A percentile compares a stretch with the other conserved stretches of the same genome.
phyloP scores from a whole-genome alignment of 805 yeast genomes.

The Hanseniaspora clermontiae region DNA sequence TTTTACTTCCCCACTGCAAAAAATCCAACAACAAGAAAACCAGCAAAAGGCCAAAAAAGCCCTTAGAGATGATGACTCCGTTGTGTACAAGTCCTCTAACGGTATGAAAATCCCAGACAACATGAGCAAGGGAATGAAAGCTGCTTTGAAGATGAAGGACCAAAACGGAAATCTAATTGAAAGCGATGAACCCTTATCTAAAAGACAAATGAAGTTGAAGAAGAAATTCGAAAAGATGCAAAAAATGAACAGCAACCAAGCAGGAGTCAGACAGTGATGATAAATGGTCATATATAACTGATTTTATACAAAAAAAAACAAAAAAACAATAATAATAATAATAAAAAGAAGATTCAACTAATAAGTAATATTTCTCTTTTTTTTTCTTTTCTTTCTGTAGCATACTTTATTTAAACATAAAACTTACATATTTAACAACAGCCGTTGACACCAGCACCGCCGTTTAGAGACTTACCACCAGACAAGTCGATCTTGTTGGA shows the following conservation, averaged over 20 bases:
- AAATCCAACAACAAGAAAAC: conserved; percentile 2
- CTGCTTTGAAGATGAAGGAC: conserved; percentile 11
- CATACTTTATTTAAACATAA: too few species aligned
- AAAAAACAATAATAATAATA: not conserved
- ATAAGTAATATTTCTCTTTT: not conserved
- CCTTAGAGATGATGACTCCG: not conserved
- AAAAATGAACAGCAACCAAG: conserved; percentile 22
- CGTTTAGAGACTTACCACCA: conserved; percentile 45
- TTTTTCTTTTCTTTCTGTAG: not conserved
- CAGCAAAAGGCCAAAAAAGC: not conserved
- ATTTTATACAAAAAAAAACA: not conserved
- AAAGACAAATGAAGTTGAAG: conserved; percentile 33
- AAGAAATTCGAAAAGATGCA: conserved; percentile 29
- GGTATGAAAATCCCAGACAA: conserved; percentile 12
- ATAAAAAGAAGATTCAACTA: not conserved
- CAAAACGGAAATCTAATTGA: conserved; percentile 8
- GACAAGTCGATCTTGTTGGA: conserved; percentile 52
- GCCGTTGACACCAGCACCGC: conserved; percentile 30
- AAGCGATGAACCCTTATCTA: conserved; percentile 24
- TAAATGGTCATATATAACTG: conserved; percentile 11
- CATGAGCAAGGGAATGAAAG: conserved; percentile 13
- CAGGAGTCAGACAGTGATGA: conserved; percentile 22
- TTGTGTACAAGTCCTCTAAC: conserved; percentile 9
- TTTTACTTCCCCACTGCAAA: not conserved
- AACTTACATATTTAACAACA: conserved; percentile 36